Evolutionary conservation across 805 yeast species (phyloP), one percentile per base, ranked within the genome.

Genomic region (Saccharomyces paradoxus): DNA sequence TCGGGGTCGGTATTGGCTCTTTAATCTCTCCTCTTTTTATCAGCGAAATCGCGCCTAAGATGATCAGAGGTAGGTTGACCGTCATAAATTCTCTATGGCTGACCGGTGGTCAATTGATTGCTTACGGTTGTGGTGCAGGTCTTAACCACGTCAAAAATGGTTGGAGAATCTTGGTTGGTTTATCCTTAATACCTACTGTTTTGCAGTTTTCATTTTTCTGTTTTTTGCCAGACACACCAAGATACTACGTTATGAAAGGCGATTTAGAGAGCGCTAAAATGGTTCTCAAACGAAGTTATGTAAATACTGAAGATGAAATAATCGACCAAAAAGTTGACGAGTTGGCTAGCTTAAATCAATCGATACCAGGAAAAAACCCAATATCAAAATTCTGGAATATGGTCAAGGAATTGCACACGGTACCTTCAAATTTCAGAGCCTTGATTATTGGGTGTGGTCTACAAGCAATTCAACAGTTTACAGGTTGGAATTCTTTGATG

Each of bases 401-500:
- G 10, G 73, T 86, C 58, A 80, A 78, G 58, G 77, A 82, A 58
- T 75, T 86, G 61, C 92, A 87, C 68, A 71, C 73, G 0, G 80
- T 78, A 41, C 88, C 89, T 44, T 84, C 95, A 1, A 91, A 92
- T 71, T 81, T 89, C 57, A 82, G 98, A 65, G 98, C 97, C 5
- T 78, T 94, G 57, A 75, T 91, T 32, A 83, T 92, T 64, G 94
- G 92, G 10, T 90, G 97, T 76, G 96, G 95, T 32, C 74, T 92
- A 60, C 98, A 94, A 73, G 97, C 96, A 55, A 86, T 94, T 65
- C 98, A 92, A 75, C 99, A 92, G 73, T 89, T 92, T 64, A 87
- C 96, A 17, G 98, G 98, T 60, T 92, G 92, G 81, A 94, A 92
- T 74, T 89, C 97, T 6, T 79, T 92, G 63, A 88, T 92, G 96